Evolutionary conservation across 1,284 basidiomycete species (phyloP).

Genomic region (Rhodotorula sp.): DNA sequence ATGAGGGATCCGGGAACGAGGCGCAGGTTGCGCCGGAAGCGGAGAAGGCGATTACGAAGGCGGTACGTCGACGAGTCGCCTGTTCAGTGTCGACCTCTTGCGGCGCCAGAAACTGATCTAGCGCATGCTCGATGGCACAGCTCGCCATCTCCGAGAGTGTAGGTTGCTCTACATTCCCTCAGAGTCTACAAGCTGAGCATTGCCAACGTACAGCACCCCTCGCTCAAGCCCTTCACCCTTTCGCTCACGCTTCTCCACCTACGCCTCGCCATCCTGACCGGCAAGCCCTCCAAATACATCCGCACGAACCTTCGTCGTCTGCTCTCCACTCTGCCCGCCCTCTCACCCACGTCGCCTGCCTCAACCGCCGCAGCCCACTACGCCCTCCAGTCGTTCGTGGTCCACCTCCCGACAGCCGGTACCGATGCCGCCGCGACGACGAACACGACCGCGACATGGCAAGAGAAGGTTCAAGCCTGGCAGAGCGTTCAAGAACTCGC

Average conservation of each 20-base stretch:
- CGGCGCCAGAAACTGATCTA: not conserved
- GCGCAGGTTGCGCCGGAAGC: not conserved
- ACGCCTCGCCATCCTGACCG: conserved; percentile 11
- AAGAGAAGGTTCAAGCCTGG: conserved; percentile 13
- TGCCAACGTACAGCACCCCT: conserved; percentile 9
- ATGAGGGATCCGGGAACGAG: conserved; percentile 9
- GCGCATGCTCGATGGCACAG: not conserved
- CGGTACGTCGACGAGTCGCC: conserved; percentile 2
- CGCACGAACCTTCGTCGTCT: conserved; percentile 59
- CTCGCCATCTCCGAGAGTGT: conserved; percentile 5
- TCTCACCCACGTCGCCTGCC: not conserved
- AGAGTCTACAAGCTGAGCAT: no score
- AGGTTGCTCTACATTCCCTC: not conserved
- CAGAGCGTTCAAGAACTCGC: conserved; percentile 9
- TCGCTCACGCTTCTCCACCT: conserved; percentile 19
- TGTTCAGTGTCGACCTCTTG: no score
- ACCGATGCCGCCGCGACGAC: no score
- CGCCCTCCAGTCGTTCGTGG: not conserved
- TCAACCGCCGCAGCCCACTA: not conserved
- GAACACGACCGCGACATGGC: not conserved
- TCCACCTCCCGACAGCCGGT: not conserved
- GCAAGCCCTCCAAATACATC: conserved; percentile 16
- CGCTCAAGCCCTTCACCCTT: conserved; percentile 6
- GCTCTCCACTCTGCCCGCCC: conserved; percentile 41
- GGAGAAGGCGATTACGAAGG: conserved; percentile 8